Evolutionary conservation across 2,329 filamentous ascomycete genomes (phyloP).

Genomic region (Achaetomium macrosporum): DNA sequence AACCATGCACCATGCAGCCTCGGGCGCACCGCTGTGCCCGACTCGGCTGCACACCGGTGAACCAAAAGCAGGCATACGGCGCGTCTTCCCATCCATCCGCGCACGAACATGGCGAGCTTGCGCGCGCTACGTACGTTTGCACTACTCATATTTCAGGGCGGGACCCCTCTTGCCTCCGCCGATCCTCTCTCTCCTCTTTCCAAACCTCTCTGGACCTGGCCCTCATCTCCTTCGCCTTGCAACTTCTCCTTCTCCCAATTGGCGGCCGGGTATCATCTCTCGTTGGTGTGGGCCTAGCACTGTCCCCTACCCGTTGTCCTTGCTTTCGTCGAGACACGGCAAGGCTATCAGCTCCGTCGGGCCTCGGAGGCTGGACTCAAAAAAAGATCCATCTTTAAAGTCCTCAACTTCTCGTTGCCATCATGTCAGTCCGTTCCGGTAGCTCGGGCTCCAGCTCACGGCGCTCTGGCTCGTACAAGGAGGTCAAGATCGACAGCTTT

Average conservation of each 20-base stretch:
- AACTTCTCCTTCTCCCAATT: neutral
- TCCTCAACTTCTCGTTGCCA: neutral
- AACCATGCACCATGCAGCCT: slow-evolving; percentile 20
- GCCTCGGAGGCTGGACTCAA: neutral
- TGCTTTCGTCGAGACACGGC: neutral
- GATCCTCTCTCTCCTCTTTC: neutral
- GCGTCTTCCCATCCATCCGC: slow-evolving; percentile 1
- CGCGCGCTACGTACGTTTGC: slow-evolving; percentile 4
- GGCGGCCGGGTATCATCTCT: neutral
- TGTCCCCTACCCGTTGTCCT: neutral
- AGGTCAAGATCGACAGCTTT: slow-evolving; percentile 17
- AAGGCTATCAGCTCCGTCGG: neutral
- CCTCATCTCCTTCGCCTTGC: slow-evolving; percentile 2
- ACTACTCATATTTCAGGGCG: slow-evolving; percentile 15
- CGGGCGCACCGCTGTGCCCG: slow-evolving; percentile 17
- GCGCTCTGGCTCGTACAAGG: slow-evolving; percentile 13
- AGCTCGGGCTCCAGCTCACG: slow-evolving; percentile 16
- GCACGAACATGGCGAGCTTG: neutral
- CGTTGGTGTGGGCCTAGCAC: slow-evolving; percentile 4
- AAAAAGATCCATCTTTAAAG: neutral
- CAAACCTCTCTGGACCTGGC: neutral
- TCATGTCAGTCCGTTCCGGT: slow-evolving; percentile 17
- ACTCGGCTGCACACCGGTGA: slow-evolving; percentile 11
- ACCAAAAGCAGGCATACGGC: neutral
- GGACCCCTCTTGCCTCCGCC: slow-evolving; percentile 10